Evolutionary conservation across 2,329 filamentous ascomycete genomes (phyloP), one percentile per base, ranked within the genome.

Genomic region (Nemania abortiva): DNA sequence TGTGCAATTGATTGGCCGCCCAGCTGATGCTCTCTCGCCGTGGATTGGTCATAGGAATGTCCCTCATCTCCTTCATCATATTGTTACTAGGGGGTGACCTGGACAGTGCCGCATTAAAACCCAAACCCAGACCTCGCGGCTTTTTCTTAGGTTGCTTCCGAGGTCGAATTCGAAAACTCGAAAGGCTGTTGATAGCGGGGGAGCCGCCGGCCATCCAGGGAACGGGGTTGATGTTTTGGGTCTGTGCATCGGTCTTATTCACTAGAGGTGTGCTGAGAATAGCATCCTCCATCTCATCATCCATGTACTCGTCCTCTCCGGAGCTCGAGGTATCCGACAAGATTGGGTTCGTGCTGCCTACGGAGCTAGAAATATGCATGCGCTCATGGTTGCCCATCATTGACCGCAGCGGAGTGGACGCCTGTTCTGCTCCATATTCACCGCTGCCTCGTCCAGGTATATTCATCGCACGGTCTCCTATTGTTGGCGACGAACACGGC

Each of bases 21-120:
- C 96, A 90, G 73, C 93, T 97, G 69, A 98, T 90, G 79, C 94
- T 97, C 80, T 98, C 95, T 52, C 95, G 87, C 53, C 95, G 87
- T 9, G 91, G 87, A 47, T 86, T 84, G 3, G 83, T 72, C 47
- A 80, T 78, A 70, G 75, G 75, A 24, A 73, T 76, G 49, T 82
- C 81, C 53, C 80, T 81, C 56, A 80, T 75, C 31, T 80, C 80
- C 64, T 81, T 84, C 9, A 76, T 69, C 45, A 80, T 52, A 55
- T 79, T 81, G 37, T 68, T 70, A 18, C 75, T 79, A 0, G 95
- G 93, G 10, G 95, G 94, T 18, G 94, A 97, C 65, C 89, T 90
- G 11, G 93, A 93, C 0, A 91, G 76, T 20, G 68, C 76, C 34
- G 83, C 80, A 69, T 83, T 83, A 71, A 88, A 88, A 1, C 86